Evolutionary conservation across 208 protist genomes (phyloP).

Genomic region (Naegleria lovaniensis): DNA sequence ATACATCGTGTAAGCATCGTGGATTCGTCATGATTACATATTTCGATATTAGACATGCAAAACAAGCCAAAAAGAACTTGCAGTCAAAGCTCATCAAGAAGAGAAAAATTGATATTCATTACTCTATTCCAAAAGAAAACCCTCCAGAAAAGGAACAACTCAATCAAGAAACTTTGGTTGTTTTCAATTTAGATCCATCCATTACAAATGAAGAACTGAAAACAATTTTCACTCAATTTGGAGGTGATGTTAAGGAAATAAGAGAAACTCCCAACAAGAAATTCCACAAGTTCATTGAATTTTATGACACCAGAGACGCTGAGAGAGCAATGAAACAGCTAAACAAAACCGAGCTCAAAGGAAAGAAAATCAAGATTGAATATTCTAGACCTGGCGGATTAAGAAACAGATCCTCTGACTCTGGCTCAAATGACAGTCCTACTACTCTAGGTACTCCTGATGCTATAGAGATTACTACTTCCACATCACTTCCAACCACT

Average conservation of each 20-base stretch:
- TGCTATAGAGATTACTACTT: not conserved
- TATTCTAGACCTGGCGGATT: conserved; percentile 45
- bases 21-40: conserved; percentile 60
- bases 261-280: conserved; percentile 59
- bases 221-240: conserved; percentile 48
- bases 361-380: conserved; percentile 53
- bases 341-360: conserved; percentile 50
- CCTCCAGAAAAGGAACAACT: conserved; percentile 33
- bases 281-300: conserved; percentile 62
- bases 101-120: conserved; percentile 48
- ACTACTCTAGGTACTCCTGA: not conserved
- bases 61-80: conserved; percentile 46
- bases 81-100: conserved; percentile 30
- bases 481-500: not conserved
- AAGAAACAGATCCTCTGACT: not conserved
- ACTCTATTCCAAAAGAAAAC: conserved; percentile 42
- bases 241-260: conserved; percentile 58
- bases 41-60: conserved; percentile 55
- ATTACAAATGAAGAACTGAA: conserved; percentile 40
- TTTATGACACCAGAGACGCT: conserved; percentile 54
- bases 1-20: conserved; percentile 39
- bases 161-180: conserved; percentile 59
- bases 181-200: conserved; percentile 57
- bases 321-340: conserved; percentile 48
- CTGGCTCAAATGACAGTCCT: not conserved